phyloP scores from a whole-genome alignment of 148 eudicot genomes.

The Salicornia ramosissima region DNA sequence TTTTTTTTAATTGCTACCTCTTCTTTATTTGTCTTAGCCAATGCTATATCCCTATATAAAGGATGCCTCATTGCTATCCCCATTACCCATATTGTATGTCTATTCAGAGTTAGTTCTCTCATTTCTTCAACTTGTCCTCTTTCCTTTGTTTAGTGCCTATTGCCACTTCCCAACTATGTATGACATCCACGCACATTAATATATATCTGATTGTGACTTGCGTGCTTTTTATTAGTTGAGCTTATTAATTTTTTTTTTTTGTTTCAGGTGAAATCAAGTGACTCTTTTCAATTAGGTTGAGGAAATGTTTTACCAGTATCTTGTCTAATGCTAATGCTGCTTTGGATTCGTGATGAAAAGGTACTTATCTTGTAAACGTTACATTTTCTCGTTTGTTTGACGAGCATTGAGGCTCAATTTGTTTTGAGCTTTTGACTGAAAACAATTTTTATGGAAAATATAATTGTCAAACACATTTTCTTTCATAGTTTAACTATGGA shows the following conservation, averaged over 20 bases:
- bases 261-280: slow-evolving; percentile 10
- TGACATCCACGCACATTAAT: background rate
- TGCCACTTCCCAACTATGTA: background rate
- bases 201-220: background rate
- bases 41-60: slow-evolving; percentile 13
- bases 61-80: slow-evolving; percentile 10
- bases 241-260: background rate
- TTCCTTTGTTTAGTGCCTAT: slow-evolving; percentile 9
- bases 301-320: slow-evolving; percentile 27
- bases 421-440: no score
- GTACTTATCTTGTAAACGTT: background rate
- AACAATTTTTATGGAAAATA: no score
- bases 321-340: slow-evolving; percentile 40
- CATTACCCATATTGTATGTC: slow-evolving; percentile 3
- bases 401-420: no score
- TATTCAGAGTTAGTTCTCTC: slow-evolving; percentile 11
- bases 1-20: no score
- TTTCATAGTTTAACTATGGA: no score
- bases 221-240: background rate
- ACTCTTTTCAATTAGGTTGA: background rate
- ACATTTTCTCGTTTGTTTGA: background rate
- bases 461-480: no score
- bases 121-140: background rate
- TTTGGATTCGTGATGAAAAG: slow-evolving; percentile 47
- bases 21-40: no score